Conservation (phyloP, 441 rosid species). For the Hura crepitans region DNA sequence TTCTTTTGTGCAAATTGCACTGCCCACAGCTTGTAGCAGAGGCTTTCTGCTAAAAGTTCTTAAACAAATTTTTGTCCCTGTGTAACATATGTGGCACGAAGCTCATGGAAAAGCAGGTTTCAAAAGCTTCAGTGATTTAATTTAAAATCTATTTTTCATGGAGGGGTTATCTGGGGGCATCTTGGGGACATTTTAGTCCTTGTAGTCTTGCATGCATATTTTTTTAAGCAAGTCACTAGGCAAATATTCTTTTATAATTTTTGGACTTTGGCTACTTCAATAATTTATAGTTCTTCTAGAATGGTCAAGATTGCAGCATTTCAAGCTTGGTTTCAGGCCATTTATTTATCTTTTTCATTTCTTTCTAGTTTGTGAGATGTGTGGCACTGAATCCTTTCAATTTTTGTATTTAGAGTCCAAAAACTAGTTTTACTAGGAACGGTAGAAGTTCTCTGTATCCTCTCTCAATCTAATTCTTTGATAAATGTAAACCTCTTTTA, state of each 20-base stretch:
- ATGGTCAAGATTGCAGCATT: background rate
- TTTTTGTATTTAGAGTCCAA: background rate
- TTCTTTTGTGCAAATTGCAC: constrained; percentile 11
- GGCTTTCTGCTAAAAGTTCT: background rate
- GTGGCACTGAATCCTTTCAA: background rate
- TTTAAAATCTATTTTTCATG: background rate
- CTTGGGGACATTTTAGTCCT: background rate
- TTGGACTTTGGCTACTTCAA: background rate
- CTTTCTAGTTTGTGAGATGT: background rate
- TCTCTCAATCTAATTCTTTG: background rate
- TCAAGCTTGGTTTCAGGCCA: background rate
- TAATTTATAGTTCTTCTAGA: background rate
- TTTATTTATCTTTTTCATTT: background rate
- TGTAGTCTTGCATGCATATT: background rate
- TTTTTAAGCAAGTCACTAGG: background rate
- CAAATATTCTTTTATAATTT: background rate
- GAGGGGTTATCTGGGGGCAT: background rate
- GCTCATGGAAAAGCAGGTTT: background rate
- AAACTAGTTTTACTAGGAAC: background rate
- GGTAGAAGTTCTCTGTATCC: background rate
- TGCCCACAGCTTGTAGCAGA: background rate
- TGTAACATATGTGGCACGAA: background rate
- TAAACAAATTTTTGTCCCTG: background rate
- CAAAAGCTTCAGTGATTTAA: background rate
- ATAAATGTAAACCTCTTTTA: background rate